Evolutionary conservation across 202 grass and related monocot genomes (phyloP), one percentile per base, ranked within the genome.

Genomic region (Schoenoplectus tabernaemontani): DNA sequence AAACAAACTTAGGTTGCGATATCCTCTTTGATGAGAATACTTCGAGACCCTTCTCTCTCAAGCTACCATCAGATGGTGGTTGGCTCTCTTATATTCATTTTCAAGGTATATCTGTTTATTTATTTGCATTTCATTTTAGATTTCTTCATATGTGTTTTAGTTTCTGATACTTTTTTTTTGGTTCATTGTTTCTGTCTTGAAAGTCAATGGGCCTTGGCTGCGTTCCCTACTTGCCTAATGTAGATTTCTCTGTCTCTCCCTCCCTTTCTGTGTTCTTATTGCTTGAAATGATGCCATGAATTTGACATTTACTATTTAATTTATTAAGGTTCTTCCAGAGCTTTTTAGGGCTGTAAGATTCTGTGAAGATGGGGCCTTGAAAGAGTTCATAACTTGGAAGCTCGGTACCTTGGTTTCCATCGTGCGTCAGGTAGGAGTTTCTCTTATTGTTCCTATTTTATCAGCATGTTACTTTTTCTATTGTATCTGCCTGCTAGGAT

Each of bases 301-400:
- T 48, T 64, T 59, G 54, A 56, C 37, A 59, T 48, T 87, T 83
- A 33, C 47, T 69, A 2, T 64, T 83, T 77, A 84, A 57, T 76
- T 70, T 83, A 32, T 86, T 5, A 89, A 95, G 91, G 91, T 98
- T 95, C 91, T 98, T 28, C 95, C 91, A 72, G 95, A 98, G 82
- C 84, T 98, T 85, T 89, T 98, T 65, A 86, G 89, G 69, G 95
- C 95, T 72, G 92, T 98, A 88, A 88, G 88, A 67, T 90, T 87
- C 76, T 94, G 91, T 44, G 95, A 98, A 82, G 95, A 98, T 78
- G 91, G 95, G 58, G 86, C 78, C 82, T 87, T 98, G 81, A 98
- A 98, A 92, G 95, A 98, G 86, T 94, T 94, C 63, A 98, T 98
- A 79, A 98, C 89, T 83, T 98, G 88, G 95, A 98, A 95, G 86